Evolutionary conservation across 176 grass and related monocot genomes (phyloP).

Genomic region (Musa beccarii): DNA sequence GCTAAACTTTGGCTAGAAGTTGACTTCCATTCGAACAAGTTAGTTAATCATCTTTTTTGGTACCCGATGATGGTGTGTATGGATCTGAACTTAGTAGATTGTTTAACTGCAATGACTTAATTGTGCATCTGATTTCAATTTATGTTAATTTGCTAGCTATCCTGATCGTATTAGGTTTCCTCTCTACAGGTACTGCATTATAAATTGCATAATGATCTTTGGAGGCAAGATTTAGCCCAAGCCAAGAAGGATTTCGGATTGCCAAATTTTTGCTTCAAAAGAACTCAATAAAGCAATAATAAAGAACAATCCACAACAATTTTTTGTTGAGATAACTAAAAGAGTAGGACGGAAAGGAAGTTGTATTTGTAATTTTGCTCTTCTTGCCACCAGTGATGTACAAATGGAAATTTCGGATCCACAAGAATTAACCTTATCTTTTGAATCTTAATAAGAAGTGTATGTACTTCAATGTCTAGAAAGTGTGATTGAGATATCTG

Average conservation of each 20-base stretch:
- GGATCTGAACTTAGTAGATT: background rate
- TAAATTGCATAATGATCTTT: conserved; percentile 91
- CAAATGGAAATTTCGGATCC: too few relatives aligned
- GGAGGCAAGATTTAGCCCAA: conserved; percentile 46
- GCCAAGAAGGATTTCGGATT: conserved; percentile 42
- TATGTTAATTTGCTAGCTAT: background rate
- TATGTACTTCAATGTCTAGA: too few relatives aligned
- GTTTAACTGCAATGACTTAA: background rate
- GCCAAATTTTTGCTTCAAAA: conserved; percentile 39
- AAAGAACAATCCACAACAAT: background rate
- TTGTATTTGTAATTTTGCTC: too few relatives aligned
- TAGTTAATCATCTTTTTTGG: background rate
- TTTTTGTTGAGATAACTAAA: too few relatives aligned
- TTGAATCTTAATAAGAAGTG: background rate
- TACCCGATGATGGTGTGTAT: background rate
- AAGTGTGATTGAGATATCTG: too few relatives aligned
- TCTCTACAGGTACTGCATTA: conserved; percentile 67
- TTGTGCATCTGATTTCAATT: background rate
- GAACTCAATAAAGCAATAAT: conserved; percentile 22
- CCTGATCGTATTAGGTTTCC: background rate
- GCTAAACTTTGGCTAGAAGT: background rate
- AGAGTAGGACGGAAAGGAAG: too few relatives aligned
- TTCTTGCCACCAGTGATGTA: too few relatives aligned
- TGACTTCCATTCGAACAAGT: background rate
- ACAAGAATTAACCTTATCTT: background rate